phyloP scores from a whole-genome alignment of 345 rosid species.

The Eucalyptus fibrosa region DNA sequence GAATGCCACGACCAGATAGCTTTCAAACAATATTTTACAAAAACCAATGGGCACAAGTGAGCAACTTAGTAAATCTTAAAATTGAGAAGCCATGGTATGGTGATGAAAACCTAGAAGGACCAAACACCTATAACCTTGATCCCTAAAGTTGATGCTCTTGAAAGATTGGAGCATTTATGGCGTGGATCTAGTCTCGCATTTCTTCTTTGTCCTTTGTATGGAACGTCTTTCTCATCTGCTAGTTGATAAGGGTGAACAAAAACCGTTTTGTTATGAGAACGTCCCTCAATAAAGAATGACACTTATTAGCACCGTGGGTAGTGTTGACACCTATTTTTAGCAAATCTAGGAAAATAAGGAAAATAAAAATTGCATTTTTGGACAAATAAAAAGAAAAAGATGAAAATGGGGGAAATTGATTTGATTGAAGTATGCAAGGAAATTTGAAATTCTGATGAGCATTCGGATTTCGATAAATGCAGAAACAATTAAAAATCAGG shows the following conservation, averaged over 20 bases:
- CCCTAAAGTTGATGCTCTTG: not conserved
- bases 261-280: not conserved
- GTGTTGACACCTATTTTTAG: too few relatives aligned
- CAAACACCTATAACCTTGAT: not conserved
- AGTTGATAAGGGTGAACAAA: not conserved
- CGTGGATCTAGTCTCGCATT: not conserved
- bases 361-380: too few relatives aligned
- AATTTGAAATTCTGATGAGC: too few relatives aligned
- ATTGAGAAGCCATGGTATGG: not conserved
- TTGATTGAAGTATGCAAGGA: too few relatives aligned
- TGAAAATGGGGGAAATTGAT: too few relatives aligned
- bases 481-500: too few relatives aligned
- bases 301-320: not conserved
- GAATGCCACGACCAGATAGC: not conserved
- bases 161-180: not conserved
- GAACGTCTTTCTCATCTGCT: not conserved
- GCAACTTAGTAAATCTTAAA: not conserved
- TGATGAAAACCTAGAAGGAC: not conserved
- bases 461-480: too few relatives aligned
- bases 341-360: too few relatives aligned
- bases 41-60: not conserved
- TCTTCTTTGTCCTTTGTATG: not conserved
- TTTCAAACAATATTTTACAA: not conserved
- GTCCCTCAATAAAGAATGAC: not conserved
- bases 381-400: too few relatives aligned